Conservation (phyloP, 2,329 filamentous ascomycete species). For the Aspergillus oerlinghausenensis region DNA sequence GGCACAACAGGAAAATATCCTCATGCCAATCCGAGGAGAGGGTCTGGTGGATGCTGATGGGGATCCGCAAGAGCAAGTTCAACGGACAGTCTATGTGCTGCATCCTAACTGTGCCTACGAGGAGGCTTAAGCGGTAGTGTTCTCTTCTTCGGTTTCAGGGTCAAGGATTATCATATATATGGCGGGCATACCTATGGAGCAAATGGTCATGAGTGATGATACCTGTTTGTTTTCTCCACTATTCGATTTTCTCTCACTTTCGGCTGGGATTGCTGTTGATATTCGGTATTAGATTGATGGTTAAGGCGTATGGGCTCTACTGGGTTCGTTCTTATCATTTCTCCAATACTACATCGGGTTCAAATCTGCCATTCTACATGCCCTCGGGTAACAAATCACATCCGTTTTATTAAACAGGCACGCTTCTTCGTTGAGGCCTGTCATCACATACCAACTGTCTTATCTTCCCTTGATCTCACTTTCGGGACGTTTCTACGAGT, state of each 20-base stretch:
- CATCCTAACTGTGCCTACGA: constrained; percentile 93
- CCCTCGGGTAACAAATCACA: background rate
- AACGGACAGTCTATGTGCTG: constrained; percentile 71
- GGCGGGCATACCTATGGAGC: constrained; percentile 20
- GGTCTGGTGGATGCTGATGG: constrained; percentile 77
- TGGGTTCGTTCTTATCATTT: background rate
- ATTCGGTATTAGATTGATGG: constrained; percentile 1
- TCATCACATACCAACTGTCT: background rate
- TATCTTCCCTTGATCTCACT: no score
- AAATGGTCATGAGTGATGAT: constrained; percentile 31
- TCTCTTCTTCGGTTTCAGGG: constrained; percentile 8
- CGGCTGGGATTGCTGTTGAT: constrained; percentile 1
- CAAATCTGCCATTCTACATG: background rate
- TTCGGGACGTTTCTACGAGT: no score
- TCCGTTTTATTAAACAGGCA: background rate
- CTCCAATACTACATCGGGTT: background rate
- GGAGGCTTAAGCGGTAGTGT: constrained; percentile 27
- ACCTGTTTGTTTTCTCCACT: constrained; percentile 16
- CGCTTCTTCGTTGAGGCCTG: background rate
- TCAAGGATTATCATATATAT: constrained; percentile 10
- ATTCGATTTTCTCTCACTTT: constrained; percentile 1
- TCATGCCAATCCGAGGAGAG: constrained; percentile 67
- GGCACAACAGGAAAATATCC: constrained; percentile 51
- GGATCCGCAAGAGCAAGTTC: constrained; percentile 39
- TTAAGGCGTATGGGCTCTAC: background rate